Percentiles rank a stretch among this genome's conserved stretches.
Evolutionary conservation across 2,329 filamentous ascomycete genomes (phyloP).

Genomic region (Hymenoscyphus occultus): DNA sequence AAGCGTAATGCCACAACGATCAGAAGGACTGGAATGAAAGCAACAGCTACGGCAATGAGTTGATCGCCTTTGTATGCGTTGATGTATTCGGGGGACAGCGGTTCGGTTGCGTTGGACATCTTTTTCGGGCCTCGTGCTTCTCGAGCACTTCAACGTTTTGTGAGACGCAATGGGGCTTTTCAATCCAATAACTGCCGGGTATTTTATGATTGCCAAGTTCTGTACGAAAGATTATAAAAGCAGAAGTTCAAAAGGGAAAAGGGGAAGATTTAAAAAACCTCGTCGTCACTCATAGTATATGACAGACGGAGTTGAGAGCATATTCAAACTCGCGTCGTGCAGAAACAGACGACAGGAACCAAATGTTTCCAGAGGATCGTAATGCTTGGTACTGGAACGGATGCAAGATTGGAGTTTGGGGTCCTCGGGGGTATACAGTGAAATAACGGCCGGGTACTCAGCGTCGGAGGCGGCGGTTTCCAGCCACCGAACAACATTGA

Average conservation of each 20-base stretch:
- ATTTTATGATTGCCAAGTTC: neutral
- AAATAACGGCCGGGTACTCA: neutral
- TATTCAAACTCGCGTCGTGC: neutral
- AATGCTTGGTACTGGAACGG: neutral
- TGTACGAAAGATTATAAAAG: neutral
- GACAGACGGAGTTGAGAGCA: neutral
- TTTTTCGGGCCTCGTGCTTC: neutral
- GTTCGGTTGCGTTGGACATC: neutral
- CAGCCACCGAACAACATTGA: neutral
- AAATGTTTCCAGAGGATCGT: neutral
- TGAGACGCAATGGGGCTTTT: neutral
- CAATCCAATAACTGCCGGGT: neutral
- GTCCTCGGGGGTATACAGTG: neutral
- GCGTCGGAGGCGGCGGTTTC: neutral
- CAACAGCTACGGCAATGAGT: neutral
- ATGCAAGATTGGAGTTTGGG: neutral
- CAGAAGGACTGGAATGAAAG: neutral
- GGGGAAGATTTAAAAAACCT: neutral
- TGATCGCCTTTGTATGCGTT: conserved; percentile 2
- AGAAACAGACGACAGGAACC: neutral
- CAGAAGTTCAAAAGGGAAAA: neutral
- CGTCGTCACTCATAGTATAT: neutral
- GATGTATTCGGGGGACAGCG: neutral
- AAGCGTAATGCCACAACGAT: neutral
- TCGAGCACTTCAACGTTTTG: neutral